Percentiles rank a stretch among this genome's conserved stretches.
phyloP scores from a whole-genome alignment of 2,329 filamentous ascomycete species.

The Bipolaris oryzae region DNA sequence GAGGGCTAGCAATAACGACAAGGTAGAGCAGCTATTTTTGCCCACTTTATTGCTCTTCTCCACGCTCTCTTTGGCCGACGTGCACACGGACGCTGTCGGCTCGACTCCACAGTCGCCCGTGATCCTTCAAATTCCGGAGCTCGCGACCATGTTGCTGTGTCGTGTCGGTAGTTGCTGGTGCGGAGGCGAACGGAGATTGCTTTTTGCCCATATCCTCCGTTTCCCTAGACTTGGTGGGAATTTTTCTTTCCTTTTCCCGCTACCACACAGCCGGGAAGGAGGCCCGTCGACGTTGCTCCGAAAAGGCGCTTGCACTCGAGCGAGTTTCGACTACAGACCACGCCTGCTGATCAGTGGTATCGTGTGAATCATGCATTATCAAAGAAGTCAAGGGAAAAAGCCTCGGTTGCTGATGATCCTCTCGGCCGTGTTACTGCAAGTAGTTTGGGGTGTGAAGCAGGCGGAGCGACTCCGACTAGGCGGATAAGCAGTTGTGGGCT shows the following conservation, averaged over 20 bases:
- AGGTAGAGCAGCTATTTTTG: not conserved
- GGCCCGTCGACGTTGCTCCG: slow-evolving; percentile 29
- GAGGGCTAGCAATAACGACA: not conserved
- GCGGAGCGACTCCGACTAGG: slow-evolving; percentile 9
- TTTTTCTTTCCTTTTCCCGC: slow-evolving; percentile 14
- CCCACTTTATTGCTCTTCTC: not conserved
- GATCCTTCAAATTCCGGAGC: slow-evolving; percentile 12
- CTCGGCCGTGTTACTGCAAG: slow-evolving; percentile 13
- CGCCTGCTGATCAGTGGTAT: slow-evolving; percentile 17
- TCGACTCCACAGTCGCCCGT: not conserved
- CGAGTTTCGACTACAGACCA: slow-evolving; percentile 14
- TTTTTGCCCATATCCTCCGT: slow-evolving; percentile 4
- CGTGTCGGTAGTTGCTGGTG: not conserved
- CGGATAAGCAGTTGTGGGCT: slow-evolving; percentile 5
- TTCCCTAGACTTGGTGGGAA: not conserved
- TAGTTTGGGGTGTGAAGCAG: slow-evolving; percentile 19
- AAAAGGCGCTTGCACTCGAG: slow-evolving; percentile 17
- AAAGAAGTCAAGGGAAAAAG: not conserved
- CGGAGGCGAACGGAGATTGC: slow-evolving; percentile 16
- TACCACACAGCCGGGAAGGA: slow-evolving; percentile 33
- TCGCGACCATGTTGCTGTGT: slow-evolving; percentile 9
- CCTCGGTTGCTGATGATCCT: slow-evolving; percentile 5
- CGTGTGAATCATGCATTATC: slow-evolving; percentile 11
- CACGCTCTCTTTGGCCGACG: not conserved
- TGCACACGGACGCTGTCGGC: not conserved